These are phyloP conservation scores for Akebia trifoliata DNA, from an alignment of 164 flowering plant species.

Conservation along the genomic window DNA sequence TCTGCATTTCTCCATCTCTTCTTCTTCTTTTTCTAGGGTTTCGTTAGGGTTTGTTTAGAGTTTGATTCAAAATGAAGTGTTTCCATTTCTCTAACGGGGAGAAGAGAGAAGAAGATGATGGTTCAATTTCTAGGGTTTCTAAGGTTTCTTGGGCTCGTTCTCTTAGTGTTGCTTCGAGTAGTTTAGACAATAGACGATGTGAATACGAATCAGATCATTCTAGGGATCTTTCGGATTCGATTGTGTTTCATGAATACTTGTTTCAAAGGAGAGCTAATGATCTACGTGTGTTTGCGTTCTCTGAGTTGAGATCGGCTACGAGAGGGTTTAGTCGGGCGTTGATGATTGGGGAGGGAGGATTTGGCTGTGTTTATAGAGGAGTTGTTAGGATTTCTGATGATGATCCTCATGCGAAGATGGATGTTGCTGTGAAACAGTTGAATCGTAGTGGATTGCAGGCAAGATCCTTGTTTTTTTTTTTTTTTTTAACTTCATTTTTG, in stretches of 20 bases:
- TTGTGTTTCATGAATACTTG: conserved; percentile 23
- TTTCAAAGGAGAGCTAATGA: conserved; percentile 42
- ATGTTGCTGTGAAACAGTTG: conserved; percentile 86
- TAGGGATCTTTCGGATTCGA: conserved; percentile 27
- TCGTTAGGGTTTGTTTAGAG: too few species aligned
- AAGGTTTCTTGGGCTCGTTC: conserved; percentile 85
- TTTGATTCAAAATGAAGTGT: conserved; percentile 93
- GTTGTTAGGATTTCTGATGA: conserved; percentile 35
- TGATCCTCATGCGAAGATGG: conserved; percentile 27
- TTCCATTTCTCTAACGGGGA: conserved; percentile 76
- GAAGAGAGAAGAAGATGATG: conserved; percentile 36
- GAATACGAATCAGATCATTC: conserved; percentile 29
- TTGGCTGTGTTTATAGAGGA: conserved; percentile 81
- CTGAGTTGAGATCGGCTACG: conserved; percentile 79
- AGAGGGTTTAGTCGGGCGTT: conserved; percentile 63
- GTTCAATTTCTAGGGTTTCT: conserved; percentile 31
- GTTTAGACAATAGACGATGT: conserved; percentile 24
- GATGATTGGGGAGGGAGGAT: conserved; percentile 92
- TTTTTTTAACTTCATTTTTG: neutral
- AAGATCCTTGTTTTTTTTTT: conserved; percentile 16
- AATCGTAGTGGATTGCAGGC: conserved; percentile 88
- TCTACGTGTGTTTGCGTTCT: conserved; percentile 53
- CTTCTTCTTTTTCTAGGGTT: too few species aligned
- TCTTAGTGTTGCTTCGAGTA: conserved; percentile 62
- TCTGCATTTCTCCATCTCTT: too few species aligned